Percentiles rank a stretch among this genome's conserved stretches.
These are phyloP conservation scores for Vitis hybrid DNA, from an alignment of 177 flowering plant genomes.

Conservation along the genomic window DNA sequence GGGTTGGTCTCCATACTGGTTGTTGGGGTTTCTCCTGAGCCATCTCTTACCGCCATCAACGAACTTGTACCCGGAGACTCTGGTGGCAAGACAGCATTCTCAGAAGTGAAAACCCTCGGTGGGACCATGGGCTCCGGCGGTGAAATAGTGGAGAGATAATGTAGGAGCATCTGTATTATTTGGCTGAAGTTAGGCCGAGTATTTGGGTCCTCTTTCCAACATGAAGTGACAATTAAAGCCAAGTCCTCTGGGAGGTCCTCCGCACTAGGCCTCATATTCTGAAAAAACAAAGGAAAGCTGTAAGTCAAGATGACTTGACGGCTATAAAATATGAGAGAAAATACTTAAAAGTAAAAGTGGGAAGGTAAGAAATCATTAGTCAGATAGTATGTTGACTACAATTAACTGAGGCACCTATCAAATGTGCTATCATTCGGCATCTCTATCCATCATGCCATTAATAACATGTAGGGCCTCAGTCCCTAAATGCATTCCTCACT, in stretches of 20 bases:
- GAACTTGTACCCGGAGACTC: conserved; percentile 78
- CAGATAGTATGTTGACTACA: no score
- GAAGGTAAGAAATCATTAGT: no score
- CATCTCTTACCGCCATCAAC: conserved; percentile 52
- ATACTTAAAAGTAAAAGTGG: not conserved
- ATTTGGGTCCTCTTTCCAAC: conserved; percentile 76
- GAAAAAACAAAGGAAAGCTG: conserved; percentile 19
- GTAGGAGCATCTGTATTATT: conserved; percentile 45
- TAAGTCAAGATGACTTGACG: not conserved
- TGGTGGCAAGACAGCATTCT: conserved; percentile 52
- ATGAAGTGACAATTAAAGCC: conserved; percentile 55
- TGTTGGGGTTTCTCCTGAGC: conserved; percentile 31
- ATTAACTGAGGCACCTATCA: no score
- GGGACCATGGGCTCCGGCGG: conserved; percentile 31
- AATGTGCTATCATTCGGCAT: no score
- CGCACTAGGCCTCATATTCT: conserved; percentile 70
- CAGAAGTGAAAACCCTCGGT: conserved; percentile 20
- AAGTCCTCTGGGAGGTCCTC: conserved; percentile 61
- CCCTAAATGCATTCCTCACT: no score
- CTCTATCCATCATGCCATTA: no score
- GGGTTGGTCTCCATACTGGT: conserved; percentile 30
- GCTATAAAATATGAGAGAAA: not conserved
- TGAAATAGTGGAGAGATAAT: conserved; percentile 31
- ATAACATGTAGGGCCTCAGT: no score
- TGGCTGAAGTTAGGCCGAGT: conserved; percentile 66